Percentiles rank a stretch among this genome's conserved stretches.
Evolutionary conservation across 2,329 filamentous ascomycete species (phyloP).

Genomic region (Podosphaera leucotricha): DNA sequence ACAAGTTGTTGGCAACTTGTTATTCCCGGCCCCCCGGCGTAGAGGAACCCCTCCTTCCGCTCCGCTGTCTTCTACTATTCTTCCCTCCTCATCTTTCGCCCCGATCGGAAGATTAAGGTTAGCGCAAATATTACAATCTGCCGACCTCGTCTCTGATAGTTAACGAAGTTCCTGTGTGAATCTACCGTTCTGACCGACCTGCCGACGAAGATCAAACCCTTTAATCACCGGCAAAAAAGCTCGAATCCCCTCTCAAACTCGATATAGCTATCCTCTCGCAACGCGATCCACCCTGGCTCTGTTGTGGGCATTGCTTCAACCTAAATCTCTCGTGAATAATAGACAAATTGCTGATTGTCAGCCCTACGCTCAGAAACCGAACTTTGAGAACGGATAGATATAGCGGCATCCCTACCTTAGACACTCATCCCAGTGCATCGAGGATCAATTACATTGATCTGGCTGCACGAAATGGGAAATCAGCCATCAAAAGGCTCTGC

Average conservation of each 20-base stretch:
- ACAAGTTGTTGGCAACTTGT: background rate
- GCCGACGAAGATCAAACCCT: background rate
- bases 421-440: background rate
- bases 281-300: background rate
- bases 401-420: background rate
- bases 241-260: background rate
- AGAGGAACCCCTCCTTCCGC: background rate
- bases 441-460: background rate
- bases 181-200: background rate
- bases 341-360: background rate
- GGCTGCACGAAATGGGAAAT: slow-evolving; percentile 38
- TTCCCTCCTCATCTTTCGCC: background rate
- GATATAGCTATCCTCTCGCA: background rate
- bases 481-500: slow-evolving; percentile 31
- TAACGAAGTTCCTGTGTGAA: background rate
- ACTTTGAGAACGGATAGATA: background rate
- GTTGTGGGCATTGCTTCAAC: background rate
- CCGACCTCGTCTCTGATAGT: background rate
- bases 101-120: background rate
- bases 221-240: background rate
- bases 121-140: background rate
- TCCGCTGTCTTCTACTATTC: background rate
- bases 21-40: background rate
- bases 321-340: background rate
- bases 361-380: background rate